These are phyloP conservation scores for Chlamydomonas reinhardtii DNA, from an alignment of 163 green algal species.

Conservation along the genomic window DNA sequence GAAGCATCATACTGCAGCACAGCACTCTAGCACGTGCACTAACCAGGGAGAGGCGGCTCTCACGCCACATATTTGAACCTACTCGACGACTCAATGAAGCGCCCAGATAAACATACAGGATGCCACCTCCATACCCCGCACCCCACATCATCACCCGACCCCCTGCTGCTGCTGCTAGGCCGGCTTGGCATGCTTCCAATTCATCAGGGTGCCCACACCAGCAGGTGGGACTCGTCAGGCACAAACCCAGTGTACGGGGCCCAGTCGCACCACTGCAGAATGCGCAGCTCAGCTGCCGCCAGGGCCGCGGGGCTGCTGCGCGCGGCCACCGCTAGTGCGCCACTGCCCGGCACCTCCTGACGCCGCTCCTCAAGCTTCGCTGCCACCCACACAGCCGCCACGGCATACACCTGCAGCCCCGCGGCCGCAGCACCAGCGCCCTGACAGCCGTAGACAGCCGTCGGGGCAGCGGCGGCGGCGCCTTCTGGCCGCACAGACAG, in stretches of 20 bases:
- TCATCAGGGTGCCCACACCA: no score
- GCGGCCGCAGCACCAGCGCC: no score
- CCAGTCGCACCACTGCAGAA: conserved; percentile 36
- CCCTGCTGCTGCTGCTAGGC: no score
- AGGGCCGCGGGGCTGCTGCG: conserved; percentile 9
- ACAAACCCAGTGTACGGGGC: conserved; percentile 16
- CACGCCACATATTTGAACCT: no score
- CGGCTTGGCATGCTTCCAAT: no score
- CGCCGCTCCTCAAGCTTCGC: conserved; percentile 42
- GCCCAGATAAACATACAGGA: no score
- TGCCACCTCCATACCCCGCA: no score
- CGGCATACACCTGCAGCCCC: background rate
- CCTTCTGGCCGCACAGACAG: background rate
- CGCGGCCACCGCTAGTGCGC: background rate
- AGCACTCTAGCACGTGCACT: no score
- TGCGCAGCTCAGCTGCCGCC: conserved; percentile 13
- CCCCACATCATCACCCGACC: no score
- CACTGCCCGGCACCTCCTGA: background rate
- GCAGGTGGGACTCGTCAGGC: background rate
- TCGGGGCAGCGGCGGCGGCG: background rate
- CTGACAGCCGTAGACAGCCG: background rate
- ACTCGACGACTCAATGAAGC: no score
- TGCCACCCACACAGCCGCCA: conserved; percentile 12
- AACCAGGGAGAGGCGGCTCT: no score
- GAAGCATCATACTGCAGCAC: no score